Percentiles rank a stretch among this genome's conserved stretches.
These are phyloP conservation scores for Aegle marmelos DNA, from an alignment of 345 rosid species.

Conservation along the genomic window DNA sequence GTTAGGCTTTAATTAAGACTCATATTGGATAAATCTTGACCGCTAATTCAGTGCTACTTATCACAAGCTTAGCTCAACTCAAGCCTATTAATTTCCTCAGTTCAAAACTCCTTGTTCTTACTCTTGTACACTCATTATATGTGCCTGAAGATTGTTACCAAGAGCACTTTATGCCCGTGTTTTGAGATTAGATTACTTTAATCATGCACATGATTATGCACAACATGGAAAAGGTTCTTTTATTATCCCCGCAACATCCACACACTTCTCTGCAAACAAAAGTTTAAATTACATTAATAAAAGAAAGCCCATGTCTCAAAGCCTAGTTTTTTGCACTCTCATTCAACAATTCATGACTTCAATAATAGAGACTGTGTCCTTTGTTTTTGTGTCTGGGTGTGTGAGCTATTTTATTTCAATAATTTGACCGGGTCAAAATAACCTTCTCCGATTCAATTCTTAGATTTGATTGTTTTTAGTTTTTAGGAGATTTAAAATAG, in stretches of 20 bases:
- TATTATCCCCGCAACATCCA: slow-evolving; percentile 23
- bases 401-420: slow-evolving; percentile 4
- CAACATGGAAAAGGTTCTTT: slow-evolving; percentile 16
- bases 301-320: slow-evolving; percentile 21
- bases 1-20: too few relatives aligned
- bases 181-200: not conserved
- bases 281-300: slow-evolving; percentile 16
- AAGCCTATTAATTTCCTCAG: not conserved
- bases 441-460: not conserved
- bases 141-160: not conserved
- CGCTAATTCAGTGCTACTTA: too few relatives aligned
- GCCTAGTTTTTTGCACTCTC: slow-evolving; percentile 24
- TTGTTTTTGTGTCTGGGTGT: not conserved
- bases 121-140: not conserved
- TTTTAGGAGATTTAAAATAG: not conserved
- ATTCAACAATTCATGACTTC: slow-evolving; percentile 13
- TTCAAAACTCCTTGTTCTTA: not conserved
- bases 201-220: not conserved
- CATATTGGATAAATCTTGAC: too few relatives aligned
- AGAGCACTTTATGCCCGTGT: not conserved
- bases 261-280: slow-evolving; percentile 29
- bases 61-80: too few relatives aligned
- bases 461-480: not conserved
- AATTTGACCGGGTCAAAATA: slow-evolving; percentile 31
- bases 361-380: slow-evolving; percentile 8